Conservation (phyloP, 768 basidiomycete genomes). For the Pleurotus tuoliensis region DNA sequence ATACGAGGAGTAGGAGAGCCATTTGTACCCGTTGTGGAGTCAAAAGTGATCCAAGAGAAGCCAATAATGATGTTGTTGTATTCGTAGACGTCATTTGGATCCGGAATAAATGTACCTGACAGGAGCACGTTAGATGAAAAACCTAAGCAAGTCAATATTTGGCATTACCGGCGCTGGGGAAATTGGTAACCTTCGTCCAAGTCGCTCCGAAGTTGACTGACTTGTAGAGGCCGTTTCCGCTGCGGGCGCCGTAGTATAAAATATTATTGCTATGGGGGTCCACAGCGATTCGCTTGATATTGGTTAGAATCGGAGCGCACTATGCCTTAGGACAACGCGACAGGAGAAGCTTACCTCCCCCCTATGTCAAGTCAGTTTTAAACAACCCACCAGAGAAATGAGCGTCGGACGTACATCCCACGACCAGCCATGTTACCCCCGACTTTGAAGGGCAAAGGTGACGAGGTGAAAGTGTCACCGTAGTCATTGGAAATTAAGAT, state of each 20-base stretch:
- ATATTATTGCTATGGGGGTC: slow-evolving; percentile 62
- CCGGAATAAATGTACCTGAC: slow-evolving; percentile 48
- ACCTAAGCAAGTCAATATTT: background rate
- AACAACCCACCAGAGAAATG: slow-evolving; percentile 1
- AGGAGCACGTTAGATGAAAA: background rate
- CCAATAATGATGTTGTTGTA: slow-evolving; percentile 38
- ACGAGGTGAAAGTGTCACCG: slow-evolving; percentile 49
- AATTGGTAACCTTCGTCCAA: slow-evolving; percentile 55
- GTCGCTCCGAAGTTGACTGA: slow-evolving; percentile 54
- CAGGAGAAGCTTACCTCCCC: slow-evolving; percentile 39
- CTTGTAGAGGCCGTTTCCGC: slow-evolving; percentile 65
- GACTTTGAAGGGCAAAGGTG: slow-evolving; percentile 58
- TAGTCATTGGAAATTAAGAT: slow-evolving; percentile 58
- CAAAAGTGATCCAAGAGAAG: slow-evolving; percentile 61
- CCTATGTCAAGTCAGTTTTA: slow-evolving; percentile 19
- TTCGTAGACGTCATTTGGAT: slow-evolving; percentile 45
- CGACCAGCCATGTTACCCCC: slow-evolving; percentile 69
- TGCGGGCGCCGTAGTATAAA: slow-evolving; percentile 59
- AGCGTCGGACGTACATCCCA: slow-evolving; percentile 41
- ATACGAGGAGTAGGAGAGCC: slow-evolving; percentile 58
- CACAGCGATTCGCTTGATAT: slow-evolving; percentile 48
- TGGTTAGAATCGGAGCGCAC: background rate
- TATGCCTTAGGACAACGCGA: background rate
- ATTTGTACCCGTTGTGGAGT: slow-evolving; percentile 47
- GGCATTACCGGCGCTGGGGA: slow-evolving; percentile 51